A percentile compares a stretch with the other conserved stretches of the same genome.
phyloP scores from a whole-genome alignment of 805 yeast species.

The Schwanniomyces sp. region DNA sequence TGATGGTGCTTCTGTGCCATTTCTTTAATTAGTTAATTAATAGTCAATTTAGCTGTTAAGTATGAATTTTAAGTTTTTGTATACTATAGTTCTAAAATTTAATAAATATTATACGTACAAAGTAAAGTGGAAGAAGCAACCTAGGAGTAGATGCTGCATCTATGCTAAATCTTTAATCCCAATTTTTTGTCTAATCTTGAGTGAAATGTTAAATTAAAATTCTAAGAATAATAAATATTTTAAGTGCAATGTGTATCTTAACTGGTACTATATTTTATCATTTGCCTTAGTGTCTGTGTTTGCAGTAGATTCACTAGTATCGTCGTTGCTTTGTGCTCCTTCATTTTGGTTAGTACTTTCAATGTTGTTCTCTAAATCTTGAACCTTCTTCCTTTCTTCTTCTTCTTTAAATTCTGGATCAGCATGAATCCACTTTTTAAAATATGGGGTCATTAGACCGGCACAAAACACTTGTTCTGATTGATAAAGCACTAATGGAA shows the following conservation, averaged over 20 bases:
- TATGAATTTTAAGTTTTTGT: no score
- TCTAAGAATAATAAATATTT: not conserved
- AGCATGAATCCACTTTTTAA: slow-evolving; percentile 67
- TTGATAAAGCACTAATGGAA: slow-evolving; percentile 86
- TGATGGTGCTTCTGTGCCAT: slow-evolving; percentile 76
- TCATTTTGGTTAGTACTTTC: not conserved
- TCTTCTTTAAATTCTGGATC: slow-evolving; percentile 10
- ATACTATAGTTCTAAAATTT: no score
- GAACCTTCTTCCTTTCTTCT: not conserved
- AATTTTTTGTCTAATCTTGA: no score
- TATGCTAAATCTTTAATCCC: no score
- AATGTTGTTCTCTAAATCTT: not conserved
- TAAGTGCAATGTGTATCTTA: not conserved
- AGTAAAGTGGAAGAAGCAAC: no score
- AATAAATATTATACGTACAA: no score
- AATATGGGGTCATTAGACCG: slow-evolving; percentile 61
- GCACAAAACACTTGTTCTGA: slow-evolving; percentile 86
- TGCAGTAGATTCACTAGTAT: not conserved
- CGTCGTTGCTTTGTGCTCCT: not conserved
- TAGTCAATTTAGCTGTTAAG: not conserved
- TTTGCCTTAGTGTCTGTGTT: not conserved
- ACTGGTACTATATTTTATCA: not conserved
- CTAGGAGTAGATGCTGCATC: no score
- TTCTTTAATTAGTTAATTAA: slow-evolving; percentile 19
- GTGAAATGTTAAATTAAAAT: no score